These are phyloP conservation scores for Thyridium curvatum DNA, from an alignment of 2,329 filamentous ascomycete genomes.

Conservation along the genomic window DNA sequence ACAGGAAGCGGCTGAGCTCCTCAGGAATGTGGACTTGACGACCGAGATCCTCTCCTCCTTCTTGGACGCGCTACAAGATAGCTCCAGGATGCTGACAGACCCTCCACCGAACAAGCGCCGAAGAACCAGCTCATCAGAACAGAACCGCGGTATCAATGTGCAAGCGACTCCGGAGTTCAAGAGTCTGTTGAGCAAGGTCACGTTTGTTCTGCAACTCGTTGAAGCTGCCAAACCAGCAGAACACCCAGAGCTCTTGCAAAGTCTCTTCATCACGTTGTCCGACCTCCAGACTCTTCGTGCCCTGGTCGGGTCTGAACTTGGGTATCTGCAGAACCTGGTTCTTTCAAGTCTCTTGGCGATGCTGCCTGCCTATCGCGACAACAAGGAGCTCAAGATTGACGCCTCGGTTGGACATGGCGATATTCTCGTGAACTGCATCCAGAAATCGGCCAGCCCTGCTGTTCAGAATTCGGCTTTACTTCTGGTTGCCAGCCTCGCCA, in stretches of 20 bases:
- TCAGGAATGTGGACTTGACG: conserved; percentile 67
- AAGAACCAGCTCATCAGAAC: conserved; percentile 68
- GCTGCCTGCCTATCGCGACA: conserved; percentile 66
- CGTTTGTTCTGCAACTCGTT: conserved; percentile 81
- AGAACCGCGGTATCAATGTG: conserved; percentile 50
- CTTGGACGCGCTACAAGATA: conserved; percentile 66
- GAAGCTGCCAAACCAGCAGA: conserved; percentile 71
- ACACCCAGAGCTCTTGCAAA: conserved; percentile 70
- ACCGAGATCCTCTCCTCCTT: conserved; percentile 67
- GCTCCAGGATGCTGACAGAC: conserved; percentile 65
- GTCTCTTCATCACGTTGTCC: conserved; percentile 77
- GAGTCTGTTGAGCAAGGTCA: conserved; percentile 66
- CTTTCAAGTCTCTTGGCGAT: conserved; percentile 78
- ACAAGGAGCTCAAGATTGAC: conserved; percentile 61
- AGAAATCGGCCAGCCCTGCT: conserved; percentile 84
- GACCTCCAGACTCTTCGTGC: conserved; percentile 81
- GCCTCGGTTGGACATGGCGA: conserved; percentile 79
- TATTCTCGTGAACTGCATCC: conserved; percentile 87
- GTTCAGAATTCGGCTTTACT: conserved; percentile 90
- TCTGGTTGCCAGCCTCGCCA: conserved; percentile 79
- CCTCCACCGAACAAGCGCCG: conserved; percentile 72
- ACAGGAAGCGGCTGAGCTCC: conserved; percentile 62
- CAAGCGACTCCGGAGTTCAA: conserved; percentile 61
- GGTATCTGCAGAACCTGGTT: conserved; percentile 82
- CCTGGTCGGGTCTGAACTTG: conserved; percentile 77